These are phyloP conservation scores for Phytophthora idaei DNA, from an alignment of 352 stramenopile genomes.

Conservation along the genomic window DNA sequence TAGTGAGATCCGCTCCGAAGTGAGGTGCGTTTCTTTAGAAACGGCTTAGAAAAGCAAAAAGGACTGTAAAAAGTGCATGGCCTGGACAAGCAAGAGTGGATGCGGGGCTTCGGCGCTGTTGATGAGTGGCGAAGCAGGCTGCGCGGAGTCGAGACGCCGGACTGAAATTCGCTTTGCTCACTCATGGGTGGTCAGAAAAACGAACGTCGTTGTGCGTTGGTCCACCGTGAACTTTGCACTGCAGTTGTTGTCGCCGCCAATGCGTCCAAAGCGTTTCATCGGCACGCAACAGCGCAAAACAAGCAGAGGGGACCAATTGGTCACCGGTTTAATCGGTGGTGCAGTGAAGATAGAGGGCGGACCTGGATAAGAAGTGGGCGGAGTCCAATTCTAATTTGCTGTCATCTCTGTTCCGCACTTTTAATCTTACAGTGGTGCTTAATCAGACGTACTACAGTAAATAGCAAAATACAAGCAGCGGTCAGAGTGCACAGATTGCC, in stretches of 20 bases:
- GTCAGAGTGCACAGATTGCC: too few relatives aligned
- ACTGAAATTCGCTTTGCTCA: too few relatives aligned
- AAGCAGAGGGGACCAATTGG: too few relatives aligned
- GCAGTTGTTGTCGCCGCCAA: too few relatives aligned
- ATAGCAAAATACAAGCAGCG: too few relatives aligned
- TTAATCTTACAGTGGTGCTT: too few relatives aligned
- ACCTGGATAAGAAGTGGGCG: slow-evolving; percentile 26
- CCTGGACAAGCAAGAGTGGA: slow-evolving; percentile 4
- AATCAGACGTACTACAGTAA: too few relatives aligned
- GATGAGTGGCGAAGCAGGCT: neutral
- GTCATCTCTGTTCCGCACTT: neutral
- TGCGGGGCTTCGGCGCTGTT: neutral
- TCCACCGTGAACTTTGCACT: too few relatives aligned
- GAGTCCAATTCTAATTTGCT: neutral
- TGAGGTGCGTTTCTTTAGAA: slow-evolving; percentile 14
- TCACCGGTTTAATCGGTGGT: slow-evolving; percentile 5
- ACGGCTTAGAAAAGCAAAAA: slow-evolving; percentile 19
- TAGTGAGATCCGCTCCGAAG: slow-evolving; percentile 10
- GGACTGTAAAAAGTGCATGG: slow-evolving; percentile 1
- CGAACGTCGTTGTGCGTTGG: too few relatives aligned
- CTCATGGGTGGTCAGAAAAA: too few relatives aligned
- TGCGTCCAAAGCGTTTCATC: too few relatives aligned
- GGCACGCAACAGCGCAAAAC: too few relatives aligned
- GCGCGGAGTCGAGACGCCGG: neutral
- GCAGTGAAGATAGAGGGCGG: slow-evolving; percentile 15